A percentile compares a stretch with the other conserved stretches of the same genome.
Conservation (phyloP, 768 basidiomycete species). For the Pleurotus salmoneostramineus region DNA sequence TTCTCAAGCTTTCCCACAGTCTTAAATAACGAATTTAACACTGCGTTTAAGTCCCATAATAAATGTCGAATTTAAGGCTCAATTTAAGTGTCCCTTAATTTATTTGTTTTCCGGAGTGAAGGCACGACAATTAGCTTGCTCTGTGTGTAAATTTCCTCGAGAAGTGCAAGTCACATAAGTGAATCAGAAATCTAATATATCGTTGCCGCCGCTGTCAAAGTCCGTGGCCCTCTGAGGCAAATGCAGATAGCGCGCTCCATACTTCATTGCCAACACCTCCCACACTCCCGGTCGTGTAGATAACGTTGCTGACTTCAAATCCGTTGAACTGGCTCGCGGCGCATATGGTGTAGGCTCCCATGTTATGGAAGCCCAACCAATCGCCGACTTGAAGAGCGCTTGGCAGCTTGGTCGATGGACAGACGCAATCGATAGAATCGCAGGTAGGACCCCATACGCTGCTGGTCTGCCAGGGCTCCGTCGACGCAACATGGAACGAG, state of each 20-base stretch:
- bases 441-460: constrained; percentile 99
- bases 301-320: constrained; percentile 74
- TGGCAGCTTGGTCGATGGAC: constrained; percentile 58
- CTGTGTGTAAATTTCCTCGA: constrained; percentile 2
- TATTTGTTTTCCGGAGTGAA: too few relatives aligned
- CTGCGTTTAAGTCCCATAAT: too few relatives aligned
- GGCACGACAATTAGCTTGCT: constrained; percentile 5
- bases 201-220: constrained; percentile 16
- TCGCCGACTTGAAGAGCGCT: constrained; percentile 81
- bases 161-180: not conserved
- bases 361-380: constrained; percentile 96
- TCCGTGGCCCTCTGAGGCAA: constrained; percentile 40
- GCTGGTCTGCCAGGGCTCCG: constrained; percentile 38
- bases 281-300: constrained; percentile 69
- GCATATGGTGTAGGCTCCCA: constrained; percentile 99
- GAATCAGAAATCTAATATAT: constrained; percentile 9
- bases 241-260: constrained; percentile 44
- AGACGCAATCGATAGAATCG: constrained; percentile 95
- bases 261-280: constrained; percentile 41
- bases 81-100: too few relatives aligned
- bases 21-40: too few relatives aligned
- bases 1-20: too few relatives aligned
- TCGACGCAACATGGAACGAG: constrained; percentile 53
- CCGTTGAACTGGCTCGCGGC: constrained; percentile 97
- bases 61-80: too few relatives aligned